Percentiles rank a stretch among this genome's conserved stretches.
Conservation (phyloP, 306 rosid species). For the Vigna radiata region DNA sequence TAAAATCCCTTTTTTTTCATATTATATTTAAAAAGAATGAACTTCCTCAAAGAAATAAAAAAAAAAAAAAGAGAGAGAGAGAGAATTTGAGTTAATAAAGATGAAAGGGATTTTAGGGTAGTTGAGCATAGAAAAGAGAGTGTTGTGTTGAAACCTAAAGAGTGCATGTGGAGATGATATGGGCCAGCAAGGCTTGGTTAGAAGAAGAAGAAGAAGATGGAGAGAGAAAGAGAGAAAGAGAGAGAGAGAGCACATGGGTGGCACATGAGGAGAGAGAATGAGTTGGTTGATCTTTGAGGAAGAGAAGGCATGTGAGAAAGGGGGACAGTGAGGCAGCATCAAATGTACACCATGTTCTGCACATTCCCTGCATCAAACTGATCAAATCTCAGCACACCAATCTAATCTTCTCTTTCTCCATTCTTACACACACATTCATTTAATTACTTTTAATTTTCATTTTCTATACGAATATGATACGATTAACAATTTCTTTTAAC, state of each 20-base stretch:
- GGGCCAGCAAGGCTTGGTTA: slow-evolving; percentile 73
- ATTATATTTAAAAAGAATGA: background rate
- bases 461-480: too few species aligned
- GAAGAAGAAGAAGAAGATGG: background rate
- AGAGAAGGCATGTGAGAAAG: slow-evolving; percentile 69
- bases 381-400: slow-evolving; percentile 38
- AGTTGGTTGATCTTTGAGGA: slow-evolving; percentile 36
- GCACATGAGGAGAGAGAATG: slow-evolving; percentile 55
- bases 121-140: background rate
- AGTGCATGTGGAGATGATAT: slow-evolving; percentile 83
- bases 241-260: slow-evolving; percentile 62
- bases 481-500: too few species aligned
- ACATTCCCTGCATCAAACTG: slow-evolving; percentile 94
- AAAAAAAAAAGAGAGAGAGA: too few species aligned
- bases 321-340: slow-evolving; percentile 84
- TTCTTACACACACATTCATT: background rate
- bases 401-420: slow-evolving; percentile 18
- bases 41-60: too few species aligned
- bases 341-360: slow-evolving; percentile 92
- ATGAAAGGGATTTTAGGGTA: slow-evolving; percentile 42
- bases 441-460: slow-evolving; percentile 1
- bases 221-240: background rate
- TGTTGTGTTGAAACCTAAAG: slow-evolving; percentile 41
- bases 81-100: slow-evolving; percentile 32
- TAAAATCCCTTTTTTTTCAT: too few species aligned